Percentiles rank a stretch among this genome's conserved stretches.
Evolutionary conservation across 1,284 basidiomycete genomes (phyloP).

Genomic region (Tausonia pullulans): DNA sequence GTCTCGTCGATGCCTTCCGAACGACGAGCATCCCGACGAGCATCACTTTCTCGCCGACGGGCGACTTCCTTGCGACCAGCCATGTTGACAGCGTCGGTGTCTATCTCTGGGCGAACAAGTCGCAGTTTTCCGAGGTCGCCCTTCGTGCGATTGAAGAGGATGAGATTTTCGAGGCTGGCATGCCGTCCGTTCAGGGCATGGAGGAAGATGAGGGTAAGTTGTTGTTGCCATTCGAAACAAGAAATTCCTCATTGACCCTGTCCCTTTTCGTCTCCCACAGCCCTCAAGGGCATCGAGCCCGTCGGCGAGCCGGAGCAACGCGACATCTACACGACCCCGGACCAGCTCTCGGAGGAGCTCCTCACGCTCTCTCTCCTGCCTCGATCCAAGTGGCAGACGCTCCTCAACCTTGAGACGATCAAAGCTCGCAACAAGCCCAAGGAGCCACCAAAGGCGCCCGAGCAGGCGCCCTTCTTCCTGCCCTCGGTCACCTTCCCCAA

Average conservation of each 20-base stretch:
- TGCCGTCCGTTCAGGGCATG: slow-evolving; percentile 74
- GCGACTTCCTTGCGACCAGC: slow-evolving; percentile 89
- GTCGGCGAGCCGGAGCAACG: slow-evolving; percentile 46
- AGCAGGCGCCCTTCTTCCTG: slow-evolving; percentile 94
- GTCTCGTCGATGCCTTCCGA: slow-evolving; percentile 82
- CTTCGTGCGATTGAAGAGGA: slow-evolving; percentile 68
- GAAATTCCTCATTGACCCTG: not conserved
- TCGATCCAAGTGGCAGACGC: slow-evolving; percentile 86
- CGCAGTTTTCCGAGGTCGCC: slow-evolving; percentile 79
- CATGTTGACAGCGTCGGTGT: slow-evolving; percentile 92
- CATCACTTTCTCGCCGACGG: slow-evolving; percentile 83
- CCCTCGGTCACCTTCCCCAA: slow-evolving; percentile 59
- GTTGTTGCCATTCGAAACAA: slow-evolving; percentile 9
- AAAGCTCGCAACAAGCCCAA: slow-evolving; percentile 94
- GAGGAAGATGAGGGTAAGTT: slow-evolving; percentile 56
- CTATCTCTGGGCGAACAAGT: slow-evolving; percentile 93
- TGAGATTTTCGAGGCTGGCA: slow-evolving; percentile 52
- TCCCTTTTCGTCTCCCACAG: slow-evolving; percentile 35
- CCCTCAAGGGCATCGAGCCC: slow-evolving; percentile 50
- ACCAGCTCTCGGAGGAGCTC: slow-evolving; percentile 70
- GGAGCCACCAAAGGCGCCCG: slow-evolving; percentile 86
- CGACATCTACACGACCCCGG: slow-evolving; percentile 70
- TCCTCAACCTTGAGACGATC: slow-evolving; percentile 91
- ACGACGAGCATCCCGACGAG: slow-evolving; percentile 83
- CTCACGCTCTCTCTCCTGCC: slow-evolving; percentile 87